A percentile compares a stretch with the other conserved stretches of the same genome.
Evolutionary conservation across 352 stramenopile species (phyloP).

Genomic region (Aphanomyces euteiches): DNA sequence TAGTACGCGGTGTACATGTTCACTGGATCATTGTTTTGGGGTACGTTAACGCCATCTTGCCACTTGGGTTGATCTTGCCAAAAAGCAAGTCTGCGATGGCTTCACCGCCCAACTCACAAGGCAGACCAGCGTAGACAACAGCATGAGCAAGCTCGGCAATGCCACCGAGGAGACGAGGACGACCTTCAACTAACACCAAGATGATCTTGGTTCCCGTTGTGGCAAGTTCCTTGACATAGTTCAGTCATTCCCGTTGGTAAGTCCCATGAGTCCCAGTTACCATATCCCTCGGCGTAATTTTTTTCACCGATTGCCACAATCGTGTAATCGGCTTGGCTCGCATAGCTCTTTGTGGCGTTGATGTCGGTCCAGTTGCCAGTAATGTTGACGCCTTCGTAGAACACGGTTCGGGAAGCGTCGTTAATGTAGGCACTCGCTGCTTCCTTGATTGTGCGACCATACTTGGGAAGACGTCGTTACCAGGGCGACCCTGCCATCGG

Average conservation of each 20-base stretch:
- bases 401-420: conserved; percentile 12
- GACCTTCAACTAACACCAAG: conserved; percentile 70
- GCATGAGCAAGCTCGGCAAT: conserved; percentile 57
- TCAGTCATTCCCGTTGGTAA: conserved; percentile 61
- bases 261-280: conserved; percentile 72
- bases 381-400: conserved; percentile 41
- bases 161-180: conserved; percentile 64
- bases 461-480: too few species aligned
- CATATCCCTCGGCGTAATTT: conserved; percentile 75
- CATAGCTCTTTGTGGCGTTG: conserved; percentile 47
- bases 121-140: conserved; percentile 72
- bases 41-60: too few species aligned
- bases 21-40: too few species aligned
- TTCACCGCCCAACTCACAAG: conserved; percentile 66
- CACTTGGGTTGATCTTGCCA: too few species aligned
- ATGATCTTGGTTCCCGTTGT: conserved; percentile 70
- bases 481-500: too few species aligned
- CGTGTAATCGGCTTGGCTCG: conserved; percentile 49
- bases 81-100: too few species aligned
- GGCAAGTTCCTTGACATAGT: conserved; percentile 62
- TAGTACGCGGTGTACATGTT: too few species aligned
- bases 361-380: conserved; percentile 58
- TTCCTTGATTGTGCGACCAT: conserved; percentile 55
- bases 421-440: conserved; percentile 38
- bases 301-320: conserved; percentile 75